Base-by-base conservation (phyloP, 2,329 filamentous ascomycete species). In the Endoconidiophora laricicola region DNA sequence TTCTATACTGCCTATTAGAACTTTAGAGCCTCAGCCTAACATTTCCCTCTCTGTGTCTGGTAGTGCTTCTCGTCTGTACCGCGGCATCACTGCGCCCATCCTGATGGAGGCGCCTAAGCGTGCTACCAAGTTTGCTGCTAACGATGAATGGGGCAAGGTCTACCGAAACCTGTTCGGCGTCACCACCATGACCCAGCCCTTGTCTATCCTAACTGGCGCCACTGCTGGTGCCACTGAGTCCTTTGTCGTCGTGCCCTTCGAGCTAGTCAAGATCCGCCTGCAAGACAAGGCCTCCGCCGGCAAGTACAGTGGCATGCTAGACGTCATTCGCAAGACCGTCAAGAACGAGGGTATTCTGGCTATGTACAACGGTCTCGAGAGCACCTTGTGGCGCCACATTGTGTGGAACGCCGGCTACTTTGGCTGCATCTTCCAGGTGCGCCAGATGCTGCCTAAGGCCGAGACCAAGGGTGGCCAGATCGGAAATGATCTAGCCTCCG, bases 121-220 rank as follows among this genome's bases (percentile, higher is more conserved):
- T 69, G 90, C 90, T 41, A 96, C 86, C 71, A 98, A 98, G 68
- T 98, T 98, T 68, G 90, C 91, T 44, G 91, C 91, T 68, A 98
- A 98, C 69, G 91, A 98, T 65, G 86, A 90, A 65, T 98, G 91
- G 91, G 91, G 91, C 60, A 79, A 87, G 67, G 76, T 95, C 68
- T 98, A 94, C 73, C 84, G 87, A 63, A 82, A 83, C 58, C 64
- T 83, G 46, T 96, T 98, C 63, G 86, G 85, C 57, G 73, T 83
- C 50, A 66, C 78, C 51, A 85, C 94, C 70, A 91, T 93, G 81
- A 96, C 76, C 62, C 91, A 98, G 69, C 77, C 79, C 1, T 78
- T 98, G 53, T 94, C 91, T 22, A 78, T 95, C 57, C 77, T 98
- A 47, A 98, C 91, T 3, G 91, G 91, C 59, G 91, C 91, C 33